These are phyloP conservation scores for Posidonia oceanica DNA, from an alignment of 116 monocot species.

Conservation along the genomic window DNA sequence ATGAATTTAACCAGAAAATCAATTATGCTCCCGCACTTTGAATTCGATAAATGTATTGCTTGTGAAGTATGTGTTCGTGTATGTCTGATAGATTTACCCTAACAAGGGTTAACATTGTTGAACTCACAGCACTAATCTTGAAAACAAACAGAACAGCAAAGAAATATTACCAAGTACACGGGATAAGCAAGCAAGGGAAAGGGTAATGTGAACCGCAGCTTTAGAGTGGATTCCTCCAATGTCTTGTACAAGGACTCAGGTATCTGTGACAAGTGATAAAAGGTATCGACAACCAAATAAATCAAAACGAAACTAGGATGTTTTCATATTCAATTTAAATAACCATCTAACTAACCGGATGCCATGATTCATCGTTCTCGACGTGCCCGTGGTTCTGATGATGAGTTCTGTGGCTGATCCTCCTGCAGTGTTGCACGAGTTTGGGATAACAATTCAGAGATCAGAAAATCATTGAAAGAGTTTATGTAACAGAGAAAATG, in stretches of 20 bases:
- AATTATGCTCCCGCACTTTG: too few species aligned
- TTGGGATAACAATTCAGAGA: neutral
- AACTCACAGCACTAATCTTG: too few species aligned
- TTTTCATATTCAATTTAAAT: neutral
- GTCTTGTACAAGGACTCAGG: constrained; percentile 43
- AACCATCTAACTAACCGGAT: constrained; percentile 42
- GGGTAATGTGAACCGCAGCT: constrained; percentile 52
- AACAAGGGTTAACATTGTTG: too few species aligned
- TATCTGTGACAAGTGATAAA: constrained; percentile 24
- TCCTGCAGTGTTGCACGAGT: constrained; percentile 30
- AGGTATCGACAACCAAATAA: neutral
- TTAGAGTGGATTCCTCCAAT: constrained; percentile 39
- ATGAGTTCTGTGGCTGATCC: constrained; percentile 92
- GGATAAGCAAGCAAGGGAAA: constrained; percentile 79
- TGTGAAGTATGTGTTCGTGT: too few species aligned
- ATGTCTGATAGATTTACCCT: too few species aligned
- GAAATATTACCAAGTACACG: constrained; percentile 51
- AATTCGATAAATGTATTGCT: too few species aligned
- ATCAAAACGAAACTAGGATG: neutral
- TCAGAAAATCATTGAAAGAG: neutral
- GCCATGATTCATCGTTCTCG: constrained; percentile 96
- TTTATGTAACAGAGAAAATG: neutral
- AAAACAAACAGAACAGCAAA: too few species aligned
- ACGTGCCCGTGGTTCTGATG: constrained; percentile 96
- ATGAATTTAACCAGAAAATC: too few species aligned